A percentile compares a stretch with the other conserved stretches of the same genome.
phyloP scores from a whole-genome alignment of 2,329 filamentous ascomycete species.

The Paraphaeosphaeria minitans region DNA sequence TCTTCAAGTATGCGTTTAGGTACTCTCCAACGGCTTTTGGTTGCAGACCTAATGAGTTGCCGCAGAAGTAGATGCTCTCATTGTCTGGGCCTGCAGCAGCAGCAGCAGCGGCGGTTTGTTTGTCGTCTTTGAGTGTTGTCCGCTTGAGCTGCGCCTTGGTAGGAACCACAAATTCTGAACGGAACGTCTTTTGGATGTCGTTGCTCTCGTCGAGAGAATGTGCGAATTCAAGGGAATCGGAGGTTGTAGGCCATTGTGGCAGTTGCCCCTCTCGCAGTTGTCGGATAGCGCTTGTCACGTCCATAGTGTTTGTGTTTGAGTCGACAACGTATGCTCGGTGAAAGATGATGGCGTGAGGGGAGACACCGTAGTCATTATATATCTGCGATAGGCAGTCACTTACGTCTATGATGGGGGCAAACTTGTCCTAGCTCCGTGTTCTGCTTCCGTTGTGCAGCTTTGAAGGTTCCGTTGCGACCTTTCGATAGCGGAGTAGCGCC shows the following conservation, averaged over 20 bases:
- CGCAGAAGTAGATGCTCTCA: conserved; percentile 77
- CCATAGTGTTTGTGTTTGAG: conserved; percentile 23
- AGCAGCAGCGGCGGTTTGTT: conserved; percentile 28
- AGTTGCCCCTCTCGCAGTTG: conserved; percentile 38
- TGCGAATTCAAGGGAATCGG: conserved; percentile 32
- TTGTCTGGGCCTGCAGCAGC: conserved; percentile 43
- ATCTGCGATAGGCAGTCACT: conserved; percentile 3
- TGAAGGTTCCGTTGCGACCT: not conserved
- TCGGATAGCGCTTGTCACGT: conserved; percentile 28
- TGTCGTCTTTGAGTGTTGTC: conserved; percentile 54
- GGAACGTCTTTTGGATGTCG: conserved; percentile 48
- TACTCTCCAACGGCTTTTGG: conserved; percentile 70
- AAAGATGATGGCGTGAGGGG: not conserved
- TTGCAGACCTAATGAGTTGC: conserved; percentile 86
- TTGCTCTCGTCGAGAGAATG: conserved; percentile 33
- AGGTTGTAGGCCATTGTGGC: conserved; percentile 32
- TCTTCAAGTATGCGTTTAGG: conserved; percentile 73
- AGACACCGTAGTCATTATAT: conserved; percentile 9
- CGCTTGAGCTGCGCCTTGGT: conserved; percentile 73
- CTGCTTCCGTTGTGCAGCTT: not conserved
- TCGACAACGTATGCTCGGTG: conserved; percentile 2
- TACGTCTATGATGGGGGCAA: conserved; percentile 15
- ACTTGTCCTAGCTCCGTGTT: not conserved
- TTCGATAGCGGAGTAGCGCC: not conserved
- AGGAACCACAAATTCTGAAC: conserved; percentile 76